A percentile compares a stretch with the other conserved stretches of the same genome.
Evolutionary conservation across 345 rosid species (phyloP).

Genomic region (Kandelia obovata): DNA sequence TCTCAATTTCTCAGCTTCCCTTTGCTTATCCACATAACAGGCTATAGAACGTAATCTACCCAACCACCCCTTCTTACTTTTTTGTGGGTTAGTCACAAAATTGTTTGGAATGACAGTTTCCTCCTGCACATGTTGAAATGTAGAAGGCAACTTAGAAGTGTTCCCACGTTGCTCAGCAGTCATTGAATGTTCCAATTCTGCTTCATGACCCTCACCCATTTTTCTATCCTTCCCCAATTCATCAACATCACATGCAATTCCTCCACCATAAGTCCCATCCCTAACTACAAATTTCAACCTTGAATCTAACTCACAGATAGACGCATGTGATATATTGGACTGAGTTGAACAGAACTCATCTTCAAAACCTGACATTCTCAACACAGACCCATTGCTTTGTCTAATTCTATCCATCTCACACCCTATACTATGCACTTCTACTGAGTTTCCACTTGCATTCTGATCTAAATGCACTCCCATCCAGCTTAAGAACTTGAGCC

Average conservation of each 20-base stretch:
- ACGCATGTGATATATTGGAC: conserved; percentile 37
- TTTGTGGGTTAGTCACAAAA: conserved; percentile 28
- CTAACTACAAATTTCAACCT: conserved; percentile 32
- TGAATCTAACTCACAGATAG: conserved; percentile 36
- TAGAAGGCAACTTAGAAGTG: conserved; percentile 19
- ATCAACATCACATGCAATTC: conserved; percentile 22
- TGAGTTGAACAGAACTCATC: conserved; percentile 51
- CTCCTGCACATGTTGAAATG: conserved; percentile 21
- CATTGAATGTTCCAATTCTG: conserved; percentile 21
- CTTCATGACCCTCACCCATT: conserved; percentile 18
- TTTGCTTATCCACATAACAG: conserved; percentile 46
- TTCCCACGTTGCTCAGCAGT: conserved; percentile 10
- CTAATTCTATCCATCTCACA: conserved; percentile 36
- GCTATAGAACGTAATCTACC: conserved; percentile 50
- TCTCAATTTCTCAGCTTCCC: conserved; percentile 34
- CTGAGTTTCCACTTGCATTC: conserved; percentile 16
- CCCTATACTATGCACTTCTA: conserved; percentile 21
- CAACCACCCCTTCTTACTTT: conserved; percentile 59
- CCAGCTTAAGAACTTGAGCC: conserved; percentile 56
- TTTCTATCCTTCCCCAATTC: conserved; percentile 21
- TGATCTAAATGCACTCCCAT: conserved; percentile 43
- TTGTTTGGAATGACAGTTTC: conserved; percentile 30
- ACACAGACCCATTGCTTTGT: conserved; percentile 45
- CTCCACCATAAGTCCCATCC: conserved; percentile 35
- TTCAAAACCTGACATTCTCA: conserved; percentile 38